Base-by-base conservation (phyloP, 768 basidiomycete species). In the Dictyophora rubrovolvata region DNA sequence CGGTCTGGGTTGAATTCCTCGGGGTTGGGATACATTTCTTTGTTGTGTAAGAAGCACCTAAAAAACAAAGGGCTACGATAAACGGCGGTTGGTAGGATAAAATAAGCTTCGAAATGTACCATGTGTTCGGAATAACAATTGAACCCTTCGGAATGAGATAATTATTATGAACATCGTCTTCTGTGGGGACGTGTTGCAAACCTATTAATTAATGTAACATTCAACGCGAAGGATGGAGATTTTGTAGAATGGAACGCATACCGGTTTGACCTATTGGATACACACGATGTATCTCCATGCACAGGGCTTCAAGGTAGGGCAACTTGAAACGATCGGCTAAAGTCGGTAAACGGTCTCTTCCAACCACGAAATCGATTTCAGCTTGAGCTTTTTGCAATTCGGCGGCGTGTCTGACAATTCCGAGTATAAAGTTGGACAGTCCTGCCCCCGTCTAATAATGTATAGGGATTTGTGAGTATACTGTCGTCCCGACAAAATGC, bases 71-170 rank as follows among this genome's bases (percentile, higher is more conserved):
- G 7, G 28, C 42, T n/a, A 9, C 4, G 42, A n/a, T 42, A n/a
- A 42, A 42, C 10, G 12, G 4, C 4, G 14, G 14, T 42, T 42
- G 2, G 12, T 14, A n/a, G n/a, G 12, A 14, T 3, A 42, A 42
- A 42, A 42, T n/a, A n/a, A 4, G 11, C 3, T 42, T 28, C 28
- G 7, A 28, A 42, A n/a, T n/a, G 4, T 52, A 76, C 83, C 83
- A 85, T 18, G 80, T 75, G 62, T 83, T 85, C 0, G 81, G 82
- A 28, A 82, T 77, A 17, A 85, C 75, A 9, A 76, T 78, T 1
- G 83, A 73, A 1, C 83, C 83, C 62, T 74, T 72, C 10, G 83
- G 80, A 48, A 84, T 84, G 6, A 77, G 62, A 56, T 77, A 77
- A 20, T 75, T 73, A 50, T 72, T 67, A 60, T 78, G 77, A 16